Conservation (phyloP, 2,329 filamentous ascomycete species). For the Fusarium sp. region DNA sequence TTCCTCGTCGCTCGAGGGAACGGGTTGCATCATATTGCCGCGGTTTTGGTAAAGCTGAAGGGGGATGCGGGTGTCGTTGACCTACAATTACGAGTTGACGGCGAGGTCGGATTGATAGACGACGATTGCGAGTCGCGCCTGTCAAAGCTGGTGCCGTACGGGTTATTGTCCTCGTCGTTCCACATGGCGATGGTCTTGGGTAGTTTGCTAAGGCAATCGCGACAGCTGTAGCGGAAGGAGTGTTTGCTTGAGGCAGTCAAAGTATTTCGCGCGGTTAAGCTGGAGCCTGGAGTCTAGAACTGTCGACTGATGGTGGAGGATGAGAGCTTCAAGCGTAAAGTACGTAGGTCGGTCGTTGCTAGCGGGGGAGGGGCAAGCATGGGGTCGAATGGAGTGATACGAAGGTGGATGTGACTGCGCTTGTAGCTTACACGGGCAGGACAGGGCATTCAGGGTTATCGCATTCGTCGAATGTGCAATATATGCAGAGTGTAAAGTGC, state of each 20-base stretch:
- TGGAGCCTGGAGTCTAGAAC: slow-evolving; percentile 35
- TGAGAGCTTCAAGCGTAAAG: slow-evolving; percentile 41
- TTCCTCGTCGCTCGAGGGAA: slow-evolving; percentile 5
- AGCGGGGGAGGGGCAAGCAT: slow-evolving; percentile 44
- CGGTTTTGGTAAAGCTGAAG: background rate
- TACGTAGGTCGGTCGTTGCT: slow-evolving; percentile 34
- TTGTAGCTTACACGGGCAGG: slow-evolving; percentile 20
- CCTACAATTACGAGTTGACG: slow-evolving; percentile 70
- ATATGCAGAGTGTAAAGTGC: background rate
- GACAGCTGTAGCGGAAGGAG: slow-evolving; percentile 16
- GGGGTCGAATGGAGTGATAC: slow-evolving; percentile 25
- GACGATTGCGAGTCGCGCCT: slow-evolving; percentile 84
- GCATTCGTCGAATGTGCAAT: slow-evolving; percentile 38
- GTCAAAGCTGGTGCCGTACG: slow-evolving; percentile 91
- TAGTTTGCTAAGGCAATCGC: slow-evolving; percentile 28
- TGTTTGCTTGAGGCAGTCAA: slow-evolving; percentile 14
- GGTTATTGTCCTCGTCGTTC: slow-evolving; percentile 99
- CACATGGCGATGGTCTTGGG: slow-evolving; percentile 73
- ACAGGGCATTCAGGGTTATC: slow-evolving; percentile 29
- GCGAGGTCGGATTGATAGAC: slow-evolving; percentile 74
- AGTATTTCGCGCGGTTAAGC: slow-evolving; percentile 30
- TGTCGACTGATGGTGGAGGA: slow-evolving; percentile 14
- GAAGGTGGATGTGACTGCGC: slow-evolving; percentile 1
- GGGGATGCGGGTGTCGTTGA: slow-evolving; percentile 39
- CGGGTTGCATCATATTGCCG: slow-evolving; percentile 17